Percentiles rank a stretch among this genome's conserved stretches.
These are phyloP conservation scores for Massariosphaeria phaeospora DNA, from an alignment of 495 filamentous ascomycete species.

Conservation along the genomic window DNA sequence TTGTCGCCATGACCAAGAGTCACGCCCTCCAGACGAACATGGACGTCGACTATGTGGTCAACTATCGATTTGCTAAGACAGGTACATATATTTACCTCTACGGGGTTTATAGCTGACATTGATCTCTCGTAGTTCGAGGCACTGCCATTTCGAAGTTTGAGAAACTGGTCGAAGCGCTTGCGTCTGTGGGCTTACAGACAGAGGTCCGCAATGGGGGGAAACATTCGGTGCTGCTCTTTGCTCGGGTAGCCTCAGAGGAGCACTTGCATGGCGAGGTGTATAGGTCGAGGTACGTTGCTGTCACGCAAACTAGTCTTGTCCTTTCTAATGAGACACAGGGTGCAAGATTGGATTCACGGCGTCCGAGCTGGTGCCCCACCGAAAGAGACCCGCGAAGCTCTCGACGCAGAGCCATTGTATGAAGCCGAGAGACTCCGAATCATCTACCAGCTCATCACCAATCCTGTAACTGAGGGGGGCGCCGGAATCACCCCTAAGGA, in stretches of 20 bases:
- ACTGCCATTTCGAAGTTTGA: constrained; percentile 68
- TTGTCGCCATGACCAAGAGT: constrained; percentile 34
- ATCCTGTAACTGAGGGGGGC: constrained; percentile 73
- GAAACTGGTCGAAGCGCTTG: constrained; percentile 66
- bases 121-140: constrained; percentile 51
- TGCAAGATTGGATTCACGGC: constrained; percentile 95
- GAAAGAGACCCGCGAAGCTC: constrained; percentile 59
- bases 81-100: constrained; percentile 41
- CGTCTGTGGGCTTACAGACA: constrained; percentile 68
- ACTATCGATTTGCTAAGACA: constrained; percentile 63
- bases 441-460: constrained; percentile 81
- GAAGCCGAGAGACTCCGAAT: constrained; percentile 86
- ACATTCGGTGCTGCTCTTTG: constrained; percentile 74
- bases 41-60: constrained; percentile 89
- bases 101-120: not conserved
- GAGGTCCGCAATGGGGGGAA: constrained; percentile 80
- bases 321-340: too few species aligned
- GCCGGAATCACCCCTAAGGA: constrained; percentile 80
- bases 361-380: constrained; percentile 75
- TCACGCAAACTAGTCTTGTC: not conserved
- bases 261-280: constrained; percentile 53
- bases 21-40: constrained; percentile 50
- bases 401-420: constrained; percentile 64
- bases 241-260: constrained; percentile 64
- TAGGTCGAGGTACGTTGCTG: constrained; percentile 51